Base-by-base conservation (phyloP, 2,329 filamentous ascomycete species). In the Venturia carpophila region DNA sequence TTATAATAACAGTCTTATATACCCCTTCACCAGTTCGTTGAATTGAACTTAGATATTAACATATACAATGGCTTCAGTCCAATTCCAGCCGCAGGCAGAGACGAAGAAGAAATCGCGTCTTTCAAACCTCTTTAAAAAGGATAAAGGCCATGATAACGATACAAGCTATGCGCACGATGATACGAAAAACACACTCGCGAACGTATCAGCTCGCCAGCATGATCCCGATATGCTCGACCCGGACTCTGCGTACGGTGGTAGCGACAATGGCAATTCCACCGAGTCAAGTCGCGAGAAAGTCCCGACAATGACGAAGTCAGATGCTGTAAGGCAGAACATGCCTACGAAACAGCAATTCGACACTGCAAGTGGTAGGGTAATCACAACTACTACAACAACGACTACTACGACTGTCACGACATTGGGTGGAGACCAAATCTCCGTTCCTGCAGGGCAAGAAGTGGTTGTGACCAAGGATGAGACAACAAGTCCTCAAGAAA, bases 191-290 rank as follows among this genome's bases (percentile, higher is more conserved):
- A 6, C 27, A 11, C 52, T 5, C 19, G 30, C 52, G 17, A 43
- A 41, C 43, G 10, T 5, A 21, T 3, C 24, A 9, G 17, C 21
- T 27, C 34, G 27, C 19, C 43, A 52, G 37, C 52, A 37, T 3
- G 52, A 58, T 37, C 17, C 52, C 30, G 52, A 58, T 58, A 37
- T 58, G 30, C 52, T 58, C 17, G 52, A 58, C 19, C 52, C 52
- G 6, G 63, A 64, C 34, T 64, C 63, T n/a, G 63, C 63, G 9
- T 64, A 64, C 21, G 63, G 63, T 24, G 63, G 63, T 9, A 64
- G 63, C 52, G 63, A 60, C 7, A n/a, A 37, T 37, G 30, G 37
- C 15, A 64, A 37, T 13, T 63, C 61, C 21, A 49, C 45, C 42
- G 19, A 47, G n/a, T 55, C 34, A 15, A 64, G 63, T 34, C 27